A percentile compares a stretch with the other conserved stretches of the same genome.
Conservation (phyloP, 2,329 filamentous ascomycete species). For the Polychaeton citri region DNA sequence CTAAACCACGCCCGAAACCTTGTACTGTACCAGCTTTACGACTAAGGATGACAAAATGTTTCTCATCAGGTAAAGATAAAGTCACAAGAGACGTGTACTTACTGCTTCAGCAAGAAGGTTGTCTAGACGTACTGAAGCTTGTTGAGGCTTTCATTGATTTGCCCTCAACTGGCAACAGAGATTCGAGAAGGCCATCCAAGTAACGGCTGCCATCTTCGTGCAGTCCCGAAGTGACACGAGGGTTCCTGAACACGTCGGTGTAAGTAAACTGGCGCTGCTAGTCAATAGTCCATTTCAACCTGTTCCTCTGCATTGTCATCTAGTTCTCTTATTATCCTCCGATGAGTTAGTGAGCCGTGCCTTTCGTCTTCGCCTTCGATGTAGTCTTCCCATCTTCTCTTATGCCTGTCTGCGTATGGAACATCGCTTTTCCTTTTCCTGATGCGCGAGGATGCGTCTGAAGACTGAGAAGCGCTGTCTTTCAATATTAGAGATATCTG, state of each 20-base stretch:
- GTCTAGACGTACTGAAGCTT: no score
- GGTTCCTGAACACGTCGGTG: no score
- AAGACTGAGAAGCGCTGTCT: background rate
- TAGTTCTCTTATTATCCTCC: slow-evolving; percentile 30
- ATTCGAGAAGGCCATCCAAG: no score
- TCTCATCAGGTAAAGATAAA: slow-evolving; percentile 24
- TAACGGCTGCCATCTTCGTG: no score
- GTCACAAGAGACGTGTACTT: no score
- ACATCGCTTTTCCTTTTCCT: slow-evolving; percentile 9
- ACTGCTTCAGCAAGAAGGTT: no score
- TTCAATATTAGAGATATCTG: background rate
- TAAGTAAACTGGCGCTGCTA: no score
- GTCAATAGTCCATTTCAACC: slow-evolving; percentile 36
- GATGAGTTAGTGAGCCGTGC: slow-evolving; percentile 28
- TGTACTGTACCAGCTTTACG: slow-evolving; percentile 13
- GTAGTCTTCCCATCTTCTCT: slow-evolving; percentile 23
- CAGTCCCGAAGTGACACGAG: no score
- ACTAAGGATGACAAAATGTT: slow-evolving; percentile 25
- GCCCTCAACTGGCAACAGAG: no score
- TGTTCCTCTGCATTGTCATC: slow-evolving; percentile 26
- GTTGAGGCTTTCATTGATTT: no score
- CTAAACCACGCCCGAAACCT: background rate
- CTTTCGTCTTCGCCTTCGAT: slow-evolving; percentile 21
- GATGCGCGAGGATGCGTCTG: background rate
- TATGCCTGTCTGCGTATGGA: slow-evolving; percentile 19